These are phyloP conservation scores for Ramichloridium luteum DNA, from an alignment of 2,329 filamentous ascomycete species.

Conservation along the genomic window DNA sequence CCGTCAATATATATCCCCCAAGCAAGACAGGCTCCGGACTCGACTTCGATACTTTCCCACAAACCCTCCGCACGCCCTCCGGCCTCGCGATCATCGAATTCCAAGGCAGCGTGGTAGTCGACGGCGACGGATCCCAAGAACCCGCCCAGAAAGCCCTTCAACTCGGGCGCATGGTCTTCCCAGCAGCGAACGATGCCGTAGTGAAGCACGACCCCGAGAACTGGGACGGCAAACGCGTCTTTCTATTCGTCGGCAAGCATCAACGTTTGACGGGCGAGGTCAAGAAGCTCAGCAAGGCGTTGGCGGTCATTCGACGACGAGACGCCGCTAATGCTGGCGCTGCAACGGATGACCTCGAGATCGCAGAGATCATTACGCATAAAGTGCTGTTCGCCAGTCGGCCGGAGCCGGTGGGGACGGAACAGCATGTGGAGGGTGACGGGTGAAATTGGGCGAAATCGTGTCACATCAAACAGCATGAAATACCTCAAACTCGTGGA, in stretches of 20 bases:
- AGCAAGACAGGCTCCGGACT: too few species aligned
- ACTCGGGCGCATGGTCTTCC: slow-evolving; percentile 67
- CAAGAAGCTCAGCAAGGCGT: slow-evolving; percentile 66
- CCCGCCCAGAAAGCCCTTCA: slow-evolving; percentile 28
- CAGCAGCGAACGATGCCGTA: slow-evolving; percentile 48
- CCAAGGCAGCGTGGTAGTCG: slow-evolving; percentile 83
- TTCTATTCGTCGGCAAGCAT: slow-evolving; percentile 78
- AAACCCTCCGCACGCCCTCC: slow-evolving; percentile 75
- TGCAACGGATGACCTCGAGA: slow-evolving; percentile 46
- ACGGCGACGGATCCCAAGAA: slow-evolving; percentile 17
- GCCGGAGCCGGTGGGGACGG: slow-evolving; percentile 62
- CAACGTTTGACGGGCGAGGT: slow-evolving; percentile 83
- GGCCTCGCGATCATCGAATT: slow-evolving; percentile 85
- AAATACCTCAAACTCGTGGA: too few species aligned
- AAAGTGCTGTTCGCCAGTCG: slow-evolving; percentile 76
- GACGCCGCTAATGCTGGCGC: slow-evolving; percentile 15
- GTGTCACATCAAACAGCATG: too few species aligned
- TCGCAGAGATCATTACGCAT: slow-evolving; percentile 76
- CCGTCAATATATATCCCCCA: too few species aligned
- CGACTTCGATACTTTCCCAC: slow-evolving; percentile 52
- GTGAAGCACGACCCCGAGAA: slow-evolving; percentile 41
- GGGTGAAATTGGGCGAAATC: too few species aligned
- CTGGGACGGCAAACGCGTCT: slow-evolving; percentile 77
- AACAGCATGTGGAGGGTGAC: too few species aligned
- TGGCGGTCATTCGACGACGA: slow-evolving; percentile 63